Base-by-base conservation (phyloP, 192 early-diverging fungal genomes). In the Podochytrium sp. region DNA sequence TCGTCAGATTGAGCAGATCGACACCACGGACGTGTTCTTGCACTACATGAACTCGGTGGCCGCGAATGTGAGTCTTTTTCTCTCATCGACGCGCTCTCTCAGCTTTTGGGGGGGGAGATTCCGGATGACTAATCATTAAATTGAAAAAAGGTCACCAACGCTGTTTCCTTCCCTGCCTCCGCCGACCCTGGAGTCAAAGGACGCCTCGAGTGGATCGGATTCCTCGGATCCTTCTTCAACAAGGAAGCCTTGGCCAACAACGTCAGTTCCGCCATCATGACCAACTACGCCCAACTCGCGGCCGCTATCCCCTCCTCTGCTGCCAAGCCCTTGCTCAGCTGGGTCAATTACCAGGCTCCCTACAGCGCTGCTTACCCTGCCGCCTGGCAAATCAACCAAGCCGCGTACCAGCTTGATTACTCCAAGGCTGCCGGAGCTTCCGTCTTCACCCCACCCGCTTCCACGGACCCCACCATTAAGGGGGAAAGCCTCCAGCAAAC, bases 211-310 rank as follows among this genome's bases (percentile, higher is more conserved):
- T 63, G 40, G 42, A 47, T 57, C 12, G 50, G 42, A 18, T 63
- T 30, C 10, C 6, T 69, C 23, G 63, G 82, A 10, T 76, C 84
- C 20, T 90, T 90, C 76, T 92, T 85, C 81, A 90, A 92, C 76
- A 37, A 75, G 10, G 90, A 92, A 63, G 71, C 65, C 27, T 20
- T 23, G 25, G 86, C 88, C 27, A 89, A 85, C 61, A 67, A 62
- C 25, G 52, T 90, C 55, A 74, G 75, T 37, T 35, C 52, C 3
- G 12, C 75, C 2, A 89, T 92, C 52, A 80, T 75, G 47, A 55
- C 76, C 62, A 92, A 92, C 78, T 92, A 91, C 73, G 79, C 83
- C 61, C 79, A 82, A 71, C 76, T 88, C 47, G n/a, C 59, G 37
- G 33, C 66, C 35, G 70, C 35, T 55, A 55, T 55, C 25, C 25